Percentiles rank a stretch among this genome's conserved stretches.
Evolutionary conservation across 2,329 filamentous ascomycete species (phyloP).

Genomic region (Talaromyces sp.): DNA sequence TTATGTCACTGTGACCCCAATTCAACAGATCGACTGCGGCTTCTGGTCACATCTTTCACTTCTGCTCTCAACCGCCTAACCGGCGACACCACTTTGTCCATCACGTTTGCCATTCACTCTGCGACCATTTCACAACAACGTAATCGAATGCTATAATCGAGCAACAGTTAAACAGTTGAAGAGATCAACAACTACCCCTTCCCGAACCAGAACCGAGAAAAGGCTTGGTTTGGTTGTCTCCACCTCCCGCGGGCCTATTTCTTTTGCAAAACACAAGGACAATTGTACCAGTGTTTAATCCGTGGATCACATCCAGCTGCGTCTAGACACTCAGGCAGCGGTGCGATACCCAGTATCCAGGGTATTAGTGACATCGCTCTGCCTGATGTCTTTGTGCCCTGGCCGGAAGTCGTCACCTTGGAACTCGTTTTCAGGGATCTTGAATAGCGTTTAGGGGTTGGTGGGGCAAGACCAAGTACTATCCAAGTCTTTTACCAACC

Average conservation of each 20-base stretch:
- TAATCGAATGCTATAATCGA: background rate
- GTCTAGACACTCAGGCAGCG: background rate
- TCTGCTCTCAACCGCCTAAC: background rate
- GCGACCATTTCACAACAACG: background rate
- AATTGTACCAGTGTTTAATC: background rate
- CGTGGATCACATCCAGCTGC: background rate
- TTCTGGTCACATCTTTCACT: conserved; percentile 3
- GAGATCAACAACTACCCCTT: background rate
- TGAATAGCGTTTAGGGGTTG: conserved; percentile 10
- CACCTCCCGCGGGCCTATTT: conserved; percentile 15
- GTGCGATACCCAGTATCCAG: background rate
- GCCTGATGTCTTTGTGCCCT: background rate
- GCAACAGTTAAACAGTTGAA: background rate
- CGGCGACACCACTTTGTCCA: background rate
- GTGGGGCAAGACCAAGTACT: conserved; percentile 8
- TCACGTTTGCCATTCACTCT: background rate
- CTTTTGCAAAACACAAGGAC: background rate
- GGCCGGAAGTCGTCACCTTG: background rate
- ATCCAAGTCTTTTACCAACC: conserved; percentile 5
- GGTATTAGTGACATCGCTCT: background rate
- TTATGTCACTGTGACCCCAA: conserved; percentile 5
- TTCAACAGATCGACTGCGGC: conserved; percentile 1
- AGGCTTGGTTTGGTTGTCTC: conserved; percentile 16
- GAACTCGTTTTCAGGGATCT: background rate
- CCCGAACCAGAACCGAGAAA: conserved; percentile 15